Conservation (phyloP, 1,139 yeast species). For the Geotrichum klebahnii region DNA sequence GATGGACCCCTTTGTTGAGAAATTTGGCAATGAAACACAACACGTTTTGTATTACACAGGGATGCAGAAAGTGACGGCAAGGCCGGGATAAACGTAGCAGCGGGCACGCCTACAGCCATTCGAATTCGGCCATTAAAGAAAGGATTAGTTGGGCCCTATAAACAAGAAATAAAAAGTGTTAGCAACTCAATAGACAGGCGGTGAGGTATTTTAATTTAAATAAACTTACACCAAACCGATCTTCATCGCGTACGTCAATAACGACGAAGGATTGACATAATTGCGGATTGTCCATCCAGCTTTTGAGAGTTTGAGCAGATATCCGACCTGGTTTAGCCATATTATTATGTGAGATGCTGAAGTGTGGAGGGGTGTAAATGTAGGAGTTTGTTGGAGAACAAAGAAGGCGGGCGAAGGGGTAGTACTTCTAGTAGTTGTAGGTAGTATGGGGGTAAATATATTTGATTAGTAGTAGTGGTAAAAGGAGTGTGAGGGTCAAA, state of each 20-base stretch:
- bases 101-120: too few species aligned
- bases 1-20: constrained; percentile 90
- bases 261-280: constrained; percentile 45
- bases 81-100: constrained; percentile 45
- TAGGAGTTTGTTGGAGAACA: not conserved
- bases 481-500: not conserved
- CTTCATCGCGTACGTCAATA: constrained; percentile 84
- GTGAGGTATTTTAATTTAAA: not conserved
- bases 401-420: not conserved
- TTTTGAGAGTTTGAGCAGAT: constrained; percentile 29
- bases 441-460: not conserved
- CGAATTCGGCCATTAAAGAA: constrained; percentile 59
- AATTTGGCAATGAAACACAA: constrained; percentile 85
- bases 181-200: constrained; percentile 1
- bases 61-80: constrained; percentile 45
- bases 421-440: not conserved
- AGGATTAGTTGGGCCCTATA: constrained; percentile 65
- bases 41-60: constrained; percentile 46
- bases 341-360: too few species aligned
- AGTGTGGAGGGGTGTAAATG: not conserved
- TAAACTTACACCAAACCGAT: constrained; percentile 57
- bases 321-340: constrained; percentile 10
- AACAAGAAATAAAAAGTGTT: not conserved
- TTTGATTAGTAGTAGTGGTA: not conserved
- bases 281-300: constrained; percentile 30